A percentile compares a stretch with the other conserved stretches of the same genome.
Conservation (phyloP, 2,329 filamentous ascomycete species). For the Coniosporium tulheliwenetii region DNA sequence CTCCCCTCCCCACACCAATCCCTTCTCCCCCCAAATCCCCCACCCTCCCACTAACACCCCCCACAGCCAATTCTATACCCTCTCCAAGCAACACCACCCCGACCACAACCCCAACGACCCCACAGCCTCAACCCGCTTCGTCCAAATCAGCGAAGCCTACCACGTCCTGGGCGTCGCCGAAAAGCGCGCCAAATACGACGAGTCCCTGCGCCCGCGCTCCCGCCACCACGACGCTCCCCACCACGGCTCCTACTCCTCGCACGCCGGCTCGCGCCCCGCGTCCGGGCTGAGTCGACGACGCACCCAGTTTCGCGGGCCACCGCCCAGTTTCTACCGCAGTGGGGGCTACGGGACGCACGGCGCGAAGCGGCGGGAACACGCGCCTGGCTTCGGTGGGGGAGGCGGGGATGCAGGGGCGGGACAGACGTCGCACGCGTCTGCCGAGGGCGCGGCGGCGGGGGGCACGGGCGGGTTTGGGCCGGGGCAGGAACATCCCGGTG, state of each 20-base stretch:
- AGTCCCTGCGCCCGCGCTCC: conserved; percentile 30
- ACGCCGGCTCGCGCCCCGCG: conserved; percentile 61
- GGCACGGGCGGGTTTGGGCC: conserved; percentile 41
- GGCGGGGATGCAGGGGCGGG: conserved; percentile 5
- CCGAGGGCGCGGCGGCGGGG: conserved; percentile 11
- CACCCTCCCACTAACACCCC: conserved; percentile 2
- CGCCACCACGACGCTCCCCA: conserved; percentile 33
- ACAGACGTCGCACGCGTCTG: not conserved
- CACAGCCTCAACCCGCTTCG: conserved; percentile 57
- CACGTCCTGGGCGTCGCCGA: conserved; percentile 53
- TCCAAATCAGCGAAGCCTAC: conserved; percentile 75
- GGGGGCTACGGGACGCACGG: conserved; percentile 60
- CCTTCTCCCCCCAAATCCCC: not conserved
- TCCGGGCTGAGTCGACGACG: conserved; percentile 66
- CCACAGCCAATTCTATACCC: conserved; percentile 58
- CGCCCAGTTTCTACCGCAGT: conserved; percentile 72
- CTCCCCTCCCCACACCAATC: not conserved
- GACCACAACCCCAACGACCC: conserved; percentile 75
- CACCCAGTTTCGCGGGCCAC: conserved; percentile 66
- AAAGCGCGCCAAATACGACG: conserved; percentile 71
- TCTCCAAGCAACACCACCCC: conserved; percentile 85
- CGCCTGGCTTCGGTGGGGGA: conserved; percentile 7
- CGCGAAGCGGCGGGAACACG: conserved; percentile 38
- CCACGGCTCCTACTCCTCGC: conserved; percentile 36
- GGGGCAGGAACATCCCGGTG: no score